Evolutionary conservation across 306 rosid genomes (phyloP), one percentile per base, ranked within the genome.

Genomic region (Biancaea sappan): DNA sequence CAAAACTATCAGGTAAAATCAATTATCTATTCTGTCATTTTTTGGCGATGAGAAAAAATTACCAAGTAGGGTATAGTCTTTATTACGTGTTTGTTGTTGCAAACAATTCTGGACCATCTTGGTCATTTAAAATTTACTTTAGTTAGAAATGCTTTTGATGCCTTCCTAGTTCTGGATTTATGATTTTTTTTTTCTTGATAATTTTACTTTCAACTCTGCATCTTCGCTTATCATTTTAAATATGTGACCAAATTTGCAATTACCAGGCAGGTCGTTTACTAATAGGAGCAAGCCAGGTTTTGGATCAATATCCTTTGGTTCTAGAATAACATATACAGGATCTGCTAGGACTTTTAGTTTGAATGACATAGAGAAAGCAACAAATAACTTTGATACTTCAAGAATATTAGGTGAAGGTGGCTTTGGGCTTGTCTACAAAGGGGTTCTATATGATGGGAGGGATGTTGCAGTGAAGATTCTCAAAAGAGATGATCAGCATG

Each of bases 381-480:
- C 99, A 22, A 80, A 88, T 74, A 87, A 86, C 58, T 94, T 94
- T 66, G 91, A 90, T 61, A 77, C 83, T 74, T 79, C 96, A 70
- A 92, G 93, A 81, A 85, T 94, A 90, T 84, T 94, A 75, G 97
- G 99, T 77, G 99, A 94, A 92, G 99, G 99, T 44, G 99, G 99
- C 5, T 94, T 94, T 81, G 99, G 99, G 51, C 82, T 90, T 72
- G 99, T 94, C 65, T 94, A 87, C 77, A 84, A 84, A 56, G 97
- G 95, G 26, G 35, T 81, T 78, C 78, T 94, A 18, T 86, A 88
- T 63, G 96, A 94, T 83, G 96, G 97, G 82, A 90, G 89, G 82
- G 77, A 90, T 51, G 93, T 92, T 59, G 99, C 99, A 19, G 96
- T 94, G 77, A 94, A 94, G 85, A 78, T 92, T 75, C 99, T 94